These are phyloP conservation scores for Didymellaceae sp. DNA, from an alignment of 2,329 filamentous ascomycete species.

Conservation along the genomic window DNA sequence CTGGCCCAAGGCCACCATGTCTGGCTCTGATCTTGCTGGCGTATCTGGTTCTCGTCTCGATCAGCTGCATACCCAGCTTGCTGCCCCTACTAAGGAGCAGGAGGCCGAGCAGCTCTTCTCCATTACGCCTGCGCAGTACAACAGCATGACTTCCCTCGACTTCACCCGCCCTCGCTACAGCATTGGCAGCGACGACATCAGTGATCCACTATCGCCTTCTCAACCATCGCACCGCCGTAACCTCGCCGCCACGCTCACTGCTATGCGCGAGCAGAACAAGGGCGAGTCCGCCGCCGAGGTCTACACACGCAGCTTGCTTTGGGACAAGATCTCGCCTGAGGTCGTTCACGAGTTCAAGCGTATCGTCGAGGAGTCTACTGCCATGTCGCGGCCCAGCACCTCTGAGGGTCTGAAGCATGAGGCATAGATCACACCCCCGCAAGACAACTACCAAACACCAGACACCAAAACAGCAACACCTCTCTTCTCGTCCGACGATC, in stretches of 20 bases:
- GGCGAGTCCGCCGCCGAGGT: conserved; percentile 79
- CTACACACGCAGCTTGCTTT: conserved; percentile 89
- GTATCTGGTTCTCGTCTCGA: conserved; percentile 47
- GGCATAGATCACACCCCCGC: conserved; percentile 29
- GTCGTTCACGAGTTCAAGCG: conserved; percentile 92
- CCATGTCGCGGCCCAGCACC: conserved; percentile 44
- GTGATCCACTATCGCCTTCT: conserved; percentile 47
- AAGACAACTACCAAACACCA: too few species aligned
- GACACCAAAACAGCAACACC: conserved; percentile 1
- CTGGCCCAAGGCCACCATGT: conserved; percentile 48
- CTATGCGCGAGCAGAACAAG: conserved; percentile 75
- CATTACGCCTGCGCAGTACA: conserved; percentile 86
- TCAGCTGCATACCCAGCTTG: conserved; percentile 54
- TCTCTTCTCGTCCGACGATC: conserved; percentile 29
- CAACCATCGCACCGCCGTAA: conserved; percentile 69
- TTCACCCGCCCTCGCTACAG: conserved; percentile 63
- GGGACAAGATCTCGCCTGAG: conserved; percentile 91
- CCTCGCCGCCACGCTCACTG: conserved; percentile 79
- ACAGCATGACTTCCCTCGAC: conserved; percentile 77
- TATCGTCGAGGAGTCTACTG: conserved; percentile 79
- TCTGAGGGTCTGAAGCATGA: conserved; percentile 45
- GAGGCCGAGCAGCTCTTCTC: conserved; percentile 87
- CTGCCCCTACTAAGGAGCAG: conserved; percentile 77
- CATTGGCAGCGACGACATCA: conserved; percentile 57
- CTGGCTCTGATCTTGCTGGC: conserved; percentile 45